These are phyloP conservation scores for Chalciporus sphaerocephalus DNA, from an alignment of 768 basidiomycete species.

Conservation along the genomic window DNA sequence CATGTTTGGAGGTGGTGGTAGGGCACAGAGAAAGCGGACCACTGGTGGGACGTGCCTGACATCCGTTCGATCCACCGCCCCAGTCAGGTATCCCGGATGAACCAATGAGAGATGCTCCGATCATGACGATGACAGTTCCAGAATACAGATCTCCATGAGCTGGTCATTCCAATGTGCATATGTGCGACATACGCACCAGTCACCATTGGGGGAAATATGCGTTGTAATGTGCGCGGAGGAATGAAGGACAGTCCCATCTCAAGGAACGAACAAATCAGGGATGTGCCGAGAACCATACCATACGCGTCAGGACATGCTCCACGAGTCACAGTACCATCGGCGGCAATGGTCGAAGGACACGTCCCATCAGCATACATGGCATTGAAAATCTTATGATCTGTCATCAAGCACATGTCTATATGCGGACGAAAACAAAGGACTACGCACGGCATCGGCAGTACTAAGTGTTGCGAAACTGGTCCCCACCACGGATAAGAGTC, in stretches of 20 bases:
- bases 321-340: constrained; percentile 57
- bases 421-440: background rate
- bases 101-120: constrained; percentile 75
- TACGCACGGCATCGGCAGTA: constrained; percentile 60
- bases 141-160: background rate
- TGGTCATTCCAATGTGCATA: background rate
- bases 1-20: constrained; percentile 60
- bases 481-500: constrained; percentile 76
- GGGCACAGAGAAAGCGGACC: constrained; percentile 75
- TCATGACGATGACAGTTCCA: constrained; percentile 78
- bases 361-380: constrained; percentile 77
- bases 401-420: background rate
- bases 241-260: constrained; percentile 78
- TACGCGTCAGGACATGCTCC: constrained; percentile 75
- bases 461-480: constrained; percentile 77
- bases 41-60: constrained; percentile 51
- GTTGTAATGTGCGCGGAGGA: constrained; percentile 56
- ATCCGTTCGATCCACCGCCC: constrained; percentile 80
- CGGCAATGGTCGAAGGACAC: constrained; percentile 54
- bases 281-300: constrained; percentile 73
- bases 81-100: constrained; percentile 72
- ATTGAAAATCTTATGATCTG: constrained; percentile 53
- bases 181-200: constrained; percentile 43
- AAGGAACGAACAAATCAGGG: constrained; percentile 71
- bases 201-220: constrained; percentile 76